phyloP scores from a whole-genome alignment of 257 asterid species.

The Dorcoceras hygrometricum region DNA sequence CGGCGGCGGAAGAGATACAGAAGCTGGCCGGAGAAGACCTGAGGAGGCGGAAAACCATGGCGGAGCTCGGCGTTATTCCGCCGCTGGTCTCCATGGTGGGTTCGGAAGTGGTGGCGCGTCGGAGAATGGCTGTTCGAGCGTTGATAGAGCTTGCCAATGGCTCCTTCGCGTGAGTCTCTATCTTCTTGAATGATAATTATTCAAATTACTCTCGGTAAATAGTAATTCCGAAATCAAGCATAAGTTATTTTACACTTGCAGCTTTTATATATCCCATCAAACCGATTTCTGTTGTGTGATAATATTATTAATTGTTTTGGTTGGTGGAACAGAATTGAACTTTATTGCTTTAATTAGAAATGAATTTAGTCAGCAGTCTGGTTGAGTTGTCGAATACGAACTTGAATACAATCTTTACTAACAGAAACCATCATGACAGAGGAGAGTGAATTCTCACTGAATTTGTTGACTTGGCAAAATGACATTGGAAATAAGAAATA shows the following conservation, averaged over 20 bases:
- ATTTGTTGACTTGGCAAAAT: conserved; percentile 26
- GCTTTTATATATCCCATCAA: not conserved
- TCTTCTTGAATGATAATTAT: not conserved
- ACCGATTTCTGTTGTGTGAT: conserved; percentile 26
- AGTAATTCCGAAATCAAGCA: no score
- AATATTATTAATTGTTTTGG: not conserved
- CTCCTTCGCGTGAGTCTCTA: conserved; percentile 69
- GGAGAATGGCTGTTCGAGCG: conserved; percentile 57
- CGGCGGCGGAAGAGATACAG: conserved; percentile 62
- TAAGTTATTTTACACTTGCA: no score
- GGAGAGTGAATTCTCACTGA: conserved; percentile 1
- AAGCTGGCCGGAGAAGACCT: conserved; percentile 52
- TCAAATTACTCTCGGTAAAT: no score
- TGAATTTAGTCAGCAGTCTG: conserved; percentile 17
- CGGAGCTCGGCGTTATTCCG: conserved; percentile 89
- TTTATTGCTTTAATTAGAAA: conserved; percentile 9
- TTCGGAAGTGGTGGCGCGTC: conserved; percentile 54
- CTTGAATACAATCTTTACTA: no score
- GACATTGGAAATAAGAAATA: conserved; percentile 20
- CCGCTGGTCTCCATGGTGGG: conserved; percentile 81
- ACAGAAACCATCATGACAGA: conserved; percentile 15
- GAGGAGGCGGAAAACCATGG: conserved; percentile 64
- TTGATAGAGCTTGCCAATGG: conserved; percentile 63
- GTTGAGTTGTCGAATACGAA: conserved; percentile 29
- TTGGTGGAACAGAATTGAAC: conserved; percentile 17